A percentile compares a stretch with the other conserved stretches of the same genome.
These are phyloP conservation scores for Hypoxylon sp. DNA, from an alignment of 2,329 filamentous ascomycete species.

Conservation along the genomic window DNA sequence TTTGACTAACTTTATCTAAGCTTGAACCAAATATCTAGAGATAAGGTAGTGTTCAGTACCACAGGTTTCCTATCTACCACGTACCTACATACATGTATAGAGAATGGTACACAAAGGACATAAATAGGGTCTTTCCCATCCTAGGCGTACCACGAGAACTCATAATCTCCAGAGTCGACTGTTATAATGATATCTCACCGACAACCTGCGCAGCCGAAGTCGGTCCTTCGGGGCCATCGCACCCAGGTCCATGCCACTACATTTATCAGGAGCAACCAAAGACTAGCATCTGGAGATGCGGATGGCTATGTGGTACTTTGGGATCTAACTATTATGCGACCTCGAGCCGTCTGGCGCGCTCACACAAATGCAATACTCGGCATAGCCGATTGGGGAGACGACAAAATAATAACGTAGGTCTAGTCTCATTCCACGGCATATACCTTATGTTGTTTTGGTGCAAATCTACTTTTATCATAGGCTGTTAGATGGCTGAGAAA, in stretches of 20 bases:
- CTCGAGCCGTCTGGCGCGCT: conserved; percentile 87
- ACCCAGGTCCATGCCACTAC: conserved; percentile 82
- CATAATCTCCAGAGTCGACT: conserved; percentile 9
- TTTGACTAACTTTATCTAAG: background rate
- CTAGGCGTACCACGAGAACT: background rate
- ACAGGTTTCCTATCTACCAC: background rate
- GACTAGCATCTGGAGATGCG: conserved; percentile 88
- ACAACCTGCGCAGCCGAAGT: conserved; percentile 63
- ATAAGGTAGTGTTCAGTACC: background rate
- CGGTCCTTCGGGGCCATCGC: conserved; percentile 87
- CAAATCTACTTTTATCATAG: conserved; percentile 7
- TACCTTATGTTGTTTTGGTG: conserved; percentile 8
- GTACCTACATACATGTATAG: conserved; percentile 6
- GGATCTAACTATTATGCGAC: conserved; percentile 85
- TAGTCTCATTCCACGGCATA: conserved; percentile 33
- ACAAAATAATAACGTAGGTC: conserved; percentile 86
- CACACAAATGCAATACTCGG: conserved; percentile 85
- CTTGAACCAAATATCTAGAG: background rate
- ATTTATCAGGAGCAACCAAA: conserved; percentile 80
- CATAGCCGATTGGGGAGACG: conserved; percentile 77
- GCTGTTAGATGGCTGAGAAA: conserved; percentile 35
- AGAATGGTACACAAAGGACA: conserved; percentile 10
- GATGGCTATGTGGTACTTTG: conserved; percentile 91
- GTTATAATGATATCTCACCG: conserved; percentile 47
- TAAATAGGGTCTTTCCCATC: conserved; percentile 8